These are phyloP conservation scores for Fusarium dlaminii DNA, from an alignment of 2,329 filamentous ascomycete genomes.

Conservation along the genomic window DNA sequence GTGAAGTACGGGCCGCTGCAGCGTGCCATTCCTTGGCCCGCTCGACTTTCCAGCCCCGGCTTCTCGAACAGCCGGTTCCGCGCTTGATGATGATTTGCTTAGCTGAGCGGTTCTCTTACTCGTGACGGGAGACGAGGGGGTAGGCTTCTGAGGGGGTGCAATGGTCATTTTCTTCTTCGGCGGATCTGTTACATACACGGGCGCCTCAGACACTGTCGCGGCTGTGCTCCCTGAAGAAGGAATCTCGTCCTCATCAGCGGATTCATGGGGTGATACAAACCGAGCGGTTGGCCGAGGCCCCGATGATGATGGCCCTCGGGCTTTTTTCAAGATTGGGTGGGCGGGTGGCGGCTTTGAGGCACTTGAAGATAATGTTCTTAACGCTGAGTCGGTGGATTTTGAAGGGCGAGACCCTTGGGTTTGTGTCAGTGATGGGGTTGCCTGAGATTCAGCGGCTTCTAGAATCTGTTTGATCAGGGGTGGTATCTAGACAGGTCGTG, in stretches of 20 bases:
- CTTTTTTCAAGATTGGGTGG: slow-evolving; percentile 70
- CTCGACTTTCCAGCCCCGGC: slow-evolving; percentile 31
- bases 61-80: slow-evolving; percentile 47
- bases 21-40: slow-evolving; percentile 37
- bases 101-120: slow-evolving; percentile 59
- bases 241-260: slow-evolving; percentile 55
- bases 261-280: slow-evolving; percentile 65
- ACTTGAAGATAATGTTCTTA: slow-evolving; percentile 51
- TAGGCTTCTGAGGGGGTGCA: slow-evolving; percentile 51
- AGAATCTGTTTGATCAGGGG: slow-evolving; percentile 45
- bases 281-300: slow-evolving; percentile 68
- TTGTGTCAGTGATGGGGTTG: slow-evolving; percentile 21
- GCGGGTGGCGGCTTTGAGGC: slow-evolving; percentile 57
- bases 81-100: slow-evolving; percentile 49
- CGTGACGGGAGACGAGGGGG: slow-evolving; percentile 54
- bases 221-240: slow-evolving; percentile 55
- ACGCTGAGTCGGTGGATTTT: slow-evolving; percentile 35
- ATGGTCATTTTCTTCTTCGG: slow-evolving; percentile 42
- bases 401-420: slow-evolving; percentile 24
- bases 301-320: slow-evolving; percentile 61
- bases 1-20: slow-evolving; percentile 40
- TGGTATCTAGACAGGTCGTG: slow-evolving; percentile 36
- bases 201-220: slow-evolving; percentile 45
- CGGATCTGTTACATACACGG: slow-evolving; percentile 39
- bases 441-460: slow-evolving; percentile 34